Percentiles rank a stretch among this genome's conserved stretches.
Evolutionary conservation across 495 filamentous ascomycete genomes (phyloP).

Genomic region (Penicillium nucicola): DNA sequence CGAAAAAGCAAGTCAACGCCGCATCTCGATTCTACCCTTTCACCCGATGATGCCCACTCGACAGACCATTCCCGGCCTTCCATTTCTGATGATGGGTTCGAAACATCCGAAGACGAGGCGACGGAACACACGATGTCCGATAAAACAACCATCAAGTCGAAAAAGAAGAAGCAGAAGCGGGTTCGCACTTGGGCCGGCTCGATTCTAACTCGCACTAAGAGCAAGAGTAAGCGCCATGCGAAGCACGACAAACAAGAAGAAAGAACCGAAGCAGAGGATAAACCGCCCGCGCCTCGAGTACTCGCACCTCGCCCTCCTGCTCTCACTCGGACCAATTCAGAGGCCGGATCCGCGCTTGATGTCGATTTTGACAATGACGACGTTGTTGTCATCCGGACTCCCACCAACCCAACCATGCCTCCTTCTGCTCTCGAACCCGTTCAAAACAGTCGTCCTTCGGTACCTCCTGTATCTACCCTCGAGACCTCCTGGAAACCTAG

Average conservation of each 20-base stretch:
- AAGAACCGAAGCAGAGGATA: conserved; percentile 16
- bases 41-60: conserved; percentile 23
- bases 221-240: conserved; percentile 53
- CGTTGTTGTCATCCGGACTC: conserved; percentile 47
- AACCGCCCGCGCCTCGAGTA: conserved; percentile 3
- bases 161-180: conserved; percentile 76
- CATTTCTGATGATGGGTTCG: conserved; percentile 33
- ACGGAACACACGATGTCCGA: conserved; percentile 16
- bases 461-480: conserved; percentile 23
- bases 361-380: conserved; percentile 55
- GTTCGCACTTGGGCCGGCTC: conserved; percentile 79
- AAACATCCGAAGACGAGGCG: conserved; percentile 24
- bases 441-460: conserved; percentile 18
- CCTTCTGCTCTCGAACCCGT: conserved; percentile 16
- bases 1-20: conserved; percentile 35
- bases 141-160: conserved; percentile 40
- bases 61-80: conserved; percentile 28
- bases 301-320: conserved; percentile 38
- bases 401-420: conserved; percentile 34
- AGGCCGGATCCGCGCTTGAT: conserved; percentile 41
- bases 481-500: conserved; percentile 48
- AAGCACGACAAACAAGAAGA: conserved; percentile 28
- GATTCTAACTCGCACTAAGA: conserved; percentile 64
- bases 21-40: conserved; percentile 23
- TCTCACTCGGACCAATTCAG: conserved; percentile 42